Percentiles rank a stretch among this genome's conserved stretches.
Conservation (phyloP, 306 rosid genomes). For the Oxytropis ochrocephala region DNA sequence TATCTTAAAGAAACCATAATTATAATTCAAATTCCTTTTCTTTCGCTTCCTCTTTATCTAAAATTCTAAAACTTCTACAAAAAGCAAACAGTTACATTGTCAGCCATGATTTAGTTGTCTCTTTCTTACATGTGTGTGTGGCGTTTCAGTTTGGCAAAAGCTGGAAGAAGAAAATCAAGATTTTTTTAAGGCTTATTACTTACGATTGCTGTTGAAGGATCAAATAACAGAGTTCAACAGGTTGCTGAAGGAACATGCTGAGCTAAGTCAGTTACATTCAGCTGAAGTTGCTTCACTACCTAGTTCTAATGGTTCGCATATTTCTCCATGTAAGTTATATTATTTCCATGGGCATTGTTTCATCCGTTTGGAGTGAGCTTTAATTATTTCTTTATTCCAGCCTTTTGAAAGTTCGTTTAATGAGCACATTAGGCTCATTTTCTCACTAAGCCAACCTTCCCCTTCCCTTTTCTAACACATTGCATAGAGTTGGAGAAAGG, state of each 20-base stretch:
- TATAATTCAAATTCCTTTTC: neutral
- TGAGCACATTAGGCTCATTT: neutral
- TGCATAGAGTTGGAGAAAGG: neutral
- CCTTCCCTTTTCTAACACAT: neutral
- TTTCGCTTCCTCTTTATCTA: neutral
- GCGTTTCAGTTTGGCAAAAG: conserved; percentile 69
- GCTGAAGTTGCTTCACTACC: conserved; percentile 47
- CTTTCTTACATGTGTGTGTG: neutral
- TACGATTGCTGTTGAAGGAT: conserved; percentile 51
- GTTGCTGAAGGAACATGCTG: conserved; percentile 61
- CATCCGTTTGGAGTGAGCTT: neutral
- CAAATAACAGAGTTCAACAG: conserved; percentile 66
- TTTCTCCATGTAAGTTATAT: conserved; percentile 44
- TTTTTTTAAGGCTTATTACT: conserved; percentile 60
- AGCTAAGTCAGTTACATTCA: conserved; percentile 46
- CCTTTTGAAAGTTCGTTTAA: neutral
- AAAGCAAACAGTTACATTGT: neutral
- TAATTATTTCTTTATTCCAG: neutral
- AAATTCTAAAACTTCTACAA: neutral
- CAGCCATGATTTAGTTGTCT: neutral
- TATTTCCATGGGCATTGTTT: neutral
- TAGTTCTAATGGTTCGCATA: conserved; percentile 56
- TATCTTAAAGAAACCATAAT: neutral
- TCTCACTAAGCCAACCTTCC: neutral
- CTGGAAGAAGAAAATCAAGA: conserved; percentile 77